Evolutionary conservation across 2,329 filamentous ascomycete genomes (phyloP).

Genomic region (Zasmidium angulare): DNA sequence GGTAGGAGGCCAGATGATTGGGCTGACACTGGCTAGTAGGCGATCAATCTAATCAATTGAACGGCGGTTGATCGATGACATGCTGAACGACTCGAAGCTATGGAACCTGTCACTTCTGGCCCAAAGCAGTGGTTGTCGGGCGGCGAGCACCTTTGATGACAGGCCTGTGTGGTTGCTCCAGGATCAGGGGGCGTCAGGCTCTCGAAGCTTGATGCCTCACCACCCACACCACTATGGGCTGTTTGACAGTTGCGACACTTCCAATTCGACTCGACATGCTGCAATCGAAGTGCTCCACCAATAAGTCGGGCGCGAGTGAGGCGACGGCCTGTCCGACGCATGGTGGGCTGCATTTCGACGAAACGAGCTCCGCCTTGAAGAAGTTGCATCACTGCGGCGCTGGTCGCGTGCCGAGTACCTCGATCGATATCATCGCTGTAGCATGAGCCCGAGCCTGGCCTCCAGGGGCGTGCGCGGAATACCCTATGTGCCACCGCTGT

Average conservation of each 20-base stretch:
- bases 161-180: neutral
- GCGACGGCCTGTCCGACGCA: neutral
- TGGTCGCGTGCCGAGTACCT: neutral
- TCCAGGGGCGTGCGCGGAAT: neutral
- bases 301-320: neutral
- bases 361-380: neutral
- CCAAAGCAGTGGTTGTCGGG: slow-evolving; percentile 4
- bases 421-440: neutral
- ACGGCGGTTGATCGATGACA: neutral
- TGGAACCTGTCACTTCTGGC: slow-evolving; percentile 2
- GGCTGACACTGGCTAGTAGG: neutral
- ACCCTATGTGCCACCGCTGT: neutral
- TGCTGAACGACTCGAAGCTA: too few species aligned
- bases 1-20: neutral
- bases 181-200: neutral
- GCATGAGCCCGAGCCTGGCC: neutral
- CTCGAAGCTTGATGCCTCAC: neutral
- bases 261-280: neutral
- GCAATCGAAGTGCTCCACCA: neutral
- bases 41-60: neutral
- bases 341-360: neutral
- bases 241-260: neutral
- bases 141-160: slow-evolving; percentile 1
- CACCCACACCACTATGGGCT: neutral
- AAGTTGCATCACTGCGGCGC: neutral